These are phyloP conservation scores for Xylaria sp. DNA, from an alignment of 2,329 filamentous ascomycete genomes.

Conservation along the genomic window DNA sequence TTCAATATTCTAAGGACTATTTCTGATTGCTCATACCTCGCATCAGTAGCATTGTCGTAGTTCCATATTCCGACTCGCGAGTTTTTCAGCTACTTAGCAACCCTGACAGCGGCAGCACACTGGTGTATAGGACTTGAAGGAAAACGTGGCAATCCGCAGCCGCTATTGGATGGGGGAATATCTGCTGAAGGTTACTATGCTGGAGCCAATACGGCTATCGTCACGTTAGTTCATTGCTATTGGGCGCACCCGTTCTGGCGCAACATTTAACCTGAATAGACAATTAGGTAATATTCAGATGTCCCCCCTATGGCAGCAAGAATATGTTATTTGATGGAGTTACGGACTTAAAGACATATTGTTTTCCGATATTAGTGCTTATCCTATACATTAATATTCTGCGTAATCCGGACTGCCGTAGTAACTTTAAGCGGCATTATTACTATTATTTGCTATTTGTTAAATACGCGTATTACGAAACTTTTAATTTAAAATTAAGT, in stretches of 20 bases:
- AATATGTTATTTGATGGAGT: not conserved
- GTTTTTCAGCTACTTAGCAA: not conserved
- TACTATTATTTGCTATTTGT: not conserved
- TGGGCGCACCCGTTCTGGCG: not conserved
- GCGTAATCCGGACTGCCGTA: not conserved
- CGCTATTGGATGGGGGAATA: not conserved
- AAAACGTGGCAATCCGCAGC: too few species aligned
- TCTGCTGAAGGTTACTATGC: not conserved
- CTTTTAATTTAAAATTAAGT: not conserved
- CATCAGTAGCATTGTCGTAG: not conserved
- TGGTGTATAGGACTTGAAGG: not conserved
- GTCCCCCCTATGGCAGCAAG: not conserved
- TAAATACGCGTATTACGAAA: constrained; percentile 28
- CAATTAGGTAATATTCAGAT: too few species aligned
- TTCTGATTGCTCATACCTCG: not conserved
- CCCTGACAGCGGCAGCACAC: not conserved
- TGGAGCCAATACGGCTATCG: not conserved
- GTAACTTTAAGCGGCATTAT: not conserved
- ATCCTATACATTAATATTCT: not conserved
- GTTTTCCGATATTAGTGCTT: not conserved
- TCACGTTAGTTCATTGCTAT: not conserved
- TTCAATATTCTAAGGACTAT: not conserved
- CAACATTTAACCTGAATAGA: not conserved
- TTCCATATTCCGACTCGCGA: not conserved
- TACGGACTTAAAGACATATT: constrained; percentile 15